Evolutionary conservation across 2,329 filamentous ascomycete species (phyloP).

Genomic region (Aurifilum marmelostoma): DNA sequence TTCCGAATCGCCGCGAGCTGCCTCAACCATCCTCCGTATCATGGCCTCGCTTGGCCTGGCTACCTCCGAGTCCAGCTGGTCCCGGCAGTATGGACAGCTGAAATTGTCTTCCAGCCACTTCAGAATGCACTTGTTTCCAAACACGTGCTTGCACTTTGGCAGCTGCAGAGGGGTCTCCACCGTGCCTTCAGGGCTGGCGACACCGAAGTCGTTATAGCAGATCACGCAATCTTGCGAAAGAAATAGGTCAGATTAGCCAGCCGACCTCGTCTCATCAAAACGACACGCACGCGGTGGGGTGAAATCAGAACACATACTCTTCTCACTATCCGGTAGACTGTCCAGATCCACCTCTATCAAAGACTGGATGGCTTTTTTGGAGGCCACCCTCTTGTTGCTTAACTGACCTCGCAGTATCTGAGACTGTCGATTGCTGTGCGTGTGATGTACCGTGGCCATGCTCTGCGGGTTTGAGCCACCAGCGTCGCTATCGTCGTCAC

Average conservation of each 20-base stretch:
- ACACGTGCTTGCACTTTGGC: conserved; percentile 66
- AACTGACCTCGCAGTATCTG: conserved; percentile 52
- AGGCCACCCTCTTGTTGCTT: conserved; percentile 51
- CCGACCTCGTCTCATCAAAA: background rate
- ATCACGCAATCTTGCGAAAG: conserved; percentile 58
- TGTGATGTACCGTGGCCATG: conserved; percentile 30
- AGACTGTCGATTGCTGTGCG: conserved; percentile 22
- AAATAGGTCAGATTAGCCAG: background rate
- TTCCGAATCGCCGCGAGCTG: conserved; percentile 25
- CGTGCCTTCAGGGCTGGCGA: conserved; percentile 59
- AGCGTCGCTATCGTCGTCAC: conserved; percentile 28
- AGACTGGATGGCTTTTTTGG: conserved; percentile 49
- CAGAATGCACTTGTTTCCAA: conserved; percentile 66
- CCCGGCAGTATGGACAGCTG: conserved; percentile 66
- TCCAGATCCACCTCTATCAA: conserved; percentile 51
- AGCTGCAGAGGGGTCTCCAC: conserved; percentile 60
- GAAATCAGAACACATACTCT: conserved; percentile 46
- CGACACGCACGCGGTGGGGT: conserved; percentile 16
- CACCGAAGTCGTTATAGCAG: conserved; percentile 66
- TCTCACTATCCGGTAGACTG: conserved; percentile 50
- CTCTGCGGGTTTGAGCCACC: conserved; percentile 45
- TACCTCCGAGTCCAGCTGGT: conserved; percentile 59
- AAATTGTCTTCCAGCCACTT: conserved; percentile 67
- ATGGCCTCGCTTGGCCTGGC: conserved; percentile 35
- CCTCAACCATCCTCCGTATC: conserved; percentile 35